These are phyloP conservation scores for Candida sp. DNA, from an alignment of 1,139 yeast genomes.

Conservation along the genomic window DNA sequence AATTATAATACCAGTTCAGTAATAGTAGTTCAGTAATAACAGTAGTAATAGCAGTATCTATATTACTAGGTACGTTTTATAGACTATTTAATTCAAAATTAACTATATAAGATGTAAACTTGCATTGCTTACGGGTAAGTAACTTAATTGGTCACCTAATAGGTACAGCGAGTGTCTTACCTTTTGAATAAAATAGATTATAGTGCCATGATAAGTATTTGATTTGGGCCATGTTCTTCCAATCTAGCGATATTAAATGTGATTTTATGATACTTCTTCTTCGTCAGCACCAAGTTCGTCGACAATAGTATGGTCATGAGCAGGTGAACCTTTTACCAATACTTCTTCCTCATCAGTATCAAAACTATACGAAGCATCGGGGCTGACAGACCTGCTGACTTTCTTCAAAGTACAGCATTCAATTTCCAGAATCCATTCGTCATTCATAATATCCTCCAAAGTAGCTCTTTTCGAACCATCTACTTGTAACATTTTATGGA, in stretches of 20 bases:
- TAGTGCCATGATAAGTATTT: no score
- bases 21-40: background rate
- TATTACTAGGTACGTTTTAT: background rate
- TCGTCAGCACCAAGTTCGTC: slow-evolving; percentile 8
- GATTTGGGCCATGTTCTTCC: no score
- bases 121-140: no score
- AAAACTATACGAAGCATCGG: slow-evolving; percentile 19
- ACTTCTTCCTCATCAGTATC: slow-evolving; percentile 41
- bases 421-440: slow-evolving; percentile 72
- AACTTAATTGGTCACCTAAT: no score
- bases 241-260: no score
- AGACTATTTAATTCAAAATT: background rate
- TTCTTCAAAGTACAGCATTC: slow-evolving; percentile 38
- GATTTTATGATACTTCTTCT: no score
- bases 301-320: slow-evolving; percentile 41
- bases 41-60: background rate
- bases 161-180: no score
- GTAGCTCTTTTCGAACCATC: slow-evolving; percentile 70
- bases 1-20: no score
- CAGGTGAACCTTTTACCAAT: slow-evolving; percentile 36
- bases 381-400: slow-evolving; percentile 20
- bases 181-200: no score
- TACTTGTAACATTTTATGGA: slow-evolving; percentile 68
- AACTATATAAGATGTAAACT: background rate
- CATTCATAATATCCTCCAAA: slow-evolving; percentile 61